phyloP scores from a whole-genome alignment of 1,284 basidiomycete species.

The Sparassis latifolia region DNA sequence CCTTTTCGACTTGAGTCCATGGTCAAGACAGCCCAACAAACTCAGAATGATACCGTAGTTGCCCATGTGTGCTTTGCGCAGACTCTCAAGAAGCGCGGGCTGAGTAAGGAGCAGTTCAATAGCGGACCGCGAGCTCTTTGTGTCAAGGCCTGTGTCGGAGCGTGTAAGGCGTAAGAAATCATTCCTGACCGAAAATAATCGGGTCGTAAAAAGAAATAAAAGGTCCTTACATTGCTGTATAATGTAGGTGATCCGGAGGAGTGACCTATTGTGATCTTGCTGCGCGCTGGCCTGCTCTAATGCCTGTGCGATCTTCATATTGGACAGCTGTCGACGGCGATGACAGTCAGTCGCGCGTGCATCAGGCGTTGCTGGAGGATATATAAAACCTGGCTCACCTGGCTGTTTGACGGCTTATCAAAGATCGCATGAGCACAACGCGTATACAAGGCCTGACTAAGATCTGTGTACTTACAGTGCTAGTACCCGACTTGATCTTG shows the following conservation, averaged over 20 bases:
- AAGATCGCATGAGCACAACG: background rate
- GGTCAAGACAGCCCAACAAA: conserved; percentile 83
- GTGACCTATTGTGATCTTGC: conserved; percentile 76
- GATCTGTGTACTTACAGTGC: conserved; percentile 31
- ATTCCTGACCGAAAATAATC: conserved; percentile 5
- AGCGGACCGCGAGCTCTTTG: conserved; percentile 61
- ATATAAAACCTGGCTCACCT: too few species aligned
- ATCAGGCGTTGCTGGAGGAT: too few species aligned
- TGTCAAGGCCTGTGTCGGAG: conserved; percentile 42
- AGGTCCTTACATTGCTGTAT: conserved; percentile 64
- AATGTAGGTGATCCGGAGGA: conserved; percentile 81
- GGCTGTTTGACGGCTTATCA: background rate
- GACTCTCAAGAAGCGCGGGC: conserved; percentile 74
- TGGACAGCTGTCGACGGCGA: conserved; percentile 35
- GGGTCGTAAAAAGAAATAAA: background rate
- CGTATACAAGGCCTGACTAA: too few species aligned
- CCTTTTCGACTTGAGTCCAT: conserved; percentile 76
- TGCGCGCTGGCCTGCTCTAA: conserved; percentile 79
- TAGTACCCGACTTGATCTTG: conserved; percentile 29
- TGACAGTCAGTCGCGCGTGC: too few species aligned
- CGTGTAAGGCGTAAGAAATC: background rate
- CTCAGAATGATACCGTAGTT: conserved; percentile 89
- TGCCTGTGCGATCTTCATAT: conserved; percentile 50
- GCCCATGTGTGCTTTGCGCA: conserved; percentile 83
- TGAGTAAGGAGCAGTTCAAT: conserved; percentile 80